Percentiles rank a stretch among this genome's conserved stretches.
phyloP scores from a whole-genome alignment of 768 basidiomycete genomes.

The Porpolomopsis calyptriformis region DNA sequence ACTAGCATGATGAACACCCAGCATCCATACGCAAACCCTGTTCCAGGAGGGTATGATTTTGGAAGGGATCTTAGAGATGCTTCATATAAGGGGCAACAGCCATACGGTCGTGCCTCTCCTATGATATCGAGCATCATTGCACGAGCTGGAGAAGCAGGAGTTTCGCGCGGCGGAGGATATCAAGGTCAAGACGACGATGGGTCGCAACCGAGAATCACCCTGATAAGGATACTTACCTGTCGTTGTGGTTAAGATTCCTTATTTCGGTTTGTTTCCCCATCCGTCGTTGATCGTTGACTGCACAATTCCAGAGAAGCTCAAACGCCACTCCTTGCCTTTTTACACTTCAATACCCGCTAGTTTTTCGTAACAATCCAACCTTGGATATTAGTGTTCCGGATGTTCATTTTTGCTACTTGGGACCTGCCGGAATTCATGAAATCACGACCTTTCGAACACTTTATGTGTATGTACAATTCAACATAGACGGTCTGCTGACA shows the following conservation, averaged over 20 bases:
- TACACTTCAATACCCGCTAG: background rate
- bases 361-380: background rate
- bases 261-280: background rate
- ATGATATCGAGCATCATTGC: conserved; percentile 71
- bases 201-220: conserved; percentile 35
- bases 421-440: background rate
- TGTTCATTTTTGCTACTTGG: background rate
- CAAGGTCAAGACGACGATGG: conserved; percentile 42
- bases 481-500: too few species aligned
- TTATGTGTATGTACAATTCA: too few species aligned
- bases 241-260: conserved; percentile 47
- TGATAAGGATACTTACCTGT: conserved; percentile 68
- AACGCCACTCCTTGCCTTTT: background rate
- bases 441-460: too few species aligned
- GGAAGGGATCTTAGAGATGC: conserved; percentile 41
- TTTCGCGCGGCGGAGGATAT: conserved; percentile 49
- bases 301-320: background rate
- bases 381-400: background rate
- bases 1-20: conserved; percentile 27
- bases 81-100: conserved; percentile 40
- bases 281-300: background rate
- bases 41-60: conserved; percentile 52
- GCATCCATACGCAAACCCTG: conserved; percentile 64
- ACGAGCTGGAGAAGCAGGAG: conserved; percentile 56
- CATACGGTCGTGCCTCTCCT: conserved; percentile 71